Evolutionary conservation across 345 rosid genomes (phyloP).

Genomic region (Brassica incana): DNA sequence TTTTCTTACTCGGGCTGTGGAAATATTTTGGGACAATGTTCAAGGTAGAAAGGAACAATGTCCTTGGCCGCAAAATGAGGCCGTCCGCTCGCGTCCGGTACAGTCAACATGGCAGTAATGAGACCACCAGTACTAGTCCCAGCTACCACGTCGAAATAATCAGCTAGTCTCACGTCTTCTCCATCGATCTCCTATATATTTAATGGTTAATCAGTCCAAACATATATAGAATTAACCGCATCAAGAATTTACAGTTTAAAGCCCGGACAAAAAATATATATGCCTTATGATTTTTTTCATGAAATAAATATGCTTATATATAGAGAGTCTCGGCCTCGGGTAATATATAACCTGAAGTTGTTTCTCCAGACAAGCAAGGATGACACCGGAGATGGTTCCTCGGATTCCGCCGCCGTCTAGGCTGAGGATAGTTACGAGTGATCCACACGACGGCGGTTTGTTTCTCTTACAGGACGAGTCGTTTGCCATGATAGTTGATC

Average conservation of each 20-base stretch:
- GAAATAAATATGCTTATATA: background rate
- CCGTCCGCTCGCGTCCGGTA: constrained; percentile 49
- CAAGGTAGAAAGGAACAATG: constrained; percentile 59
- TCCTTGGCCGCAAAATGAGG: constrained; percentile 57
- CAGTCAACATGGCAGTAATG: constrained; percentile 59
- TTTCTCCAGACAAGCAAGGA: constrained; percentile 64
- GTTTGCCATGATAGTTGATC: constrained; percentile 29
- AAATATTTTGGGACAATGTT: constrained; percentile 59
- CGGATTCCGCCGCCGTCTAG: constrained; percentile 78
- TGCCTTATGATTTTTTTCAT: background rate
- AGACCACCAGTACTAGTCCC: constrained; percentile 85
- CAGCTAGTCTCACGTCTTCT: constrained; percentile 58
- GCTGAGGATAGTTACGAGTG: constrained; percentile 64
- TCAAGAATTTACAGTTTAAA: too few species aligned
- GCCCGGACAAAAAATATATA: too few species aligned
- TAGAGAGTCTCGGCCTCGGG: background rate
- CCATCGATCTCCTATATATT: constrained; percentile 55
- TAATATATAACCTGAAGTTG: constrained; percentile 63
- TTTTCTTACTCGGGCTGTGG: constrained; percentile 52
- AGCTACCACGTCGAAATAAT: constrained; percentile 71
- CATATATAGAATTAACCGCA: background rate
- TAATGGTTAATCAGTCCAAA: background rate
- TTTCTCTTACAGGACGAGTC: background rate
- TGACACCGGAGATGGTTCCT: constrained; percentile 67
- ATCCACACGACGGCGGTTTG: constrained; percentile 53